These are phyloP conservation scores for Adansonia rubrostipa DNA, from an alignment of 441 rosid species.

Conservation along the genomic window DNA sequence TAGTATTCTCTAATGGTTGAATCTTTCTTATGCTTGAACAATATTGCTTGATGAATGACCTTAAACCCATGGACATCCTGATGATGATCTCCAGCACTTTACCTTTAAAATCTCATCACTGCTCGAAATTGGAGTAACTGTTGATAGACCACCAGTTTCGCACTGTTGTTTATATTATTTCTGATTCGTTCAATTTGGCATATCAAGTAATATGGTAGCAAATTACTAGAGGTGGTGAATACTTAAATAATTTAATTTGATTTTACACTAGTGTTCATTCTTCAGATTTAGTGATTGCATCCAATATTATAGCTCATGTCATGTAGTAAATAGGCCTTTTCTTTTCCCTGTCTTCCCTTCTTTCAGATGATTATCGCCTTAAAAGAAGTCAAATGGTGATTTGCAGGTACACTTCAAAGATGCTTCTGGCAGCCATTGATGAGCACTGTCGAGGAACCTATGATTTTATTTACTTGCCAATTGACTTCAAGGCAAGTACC, in stretches of 20 bases:
- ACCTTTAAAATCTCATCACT: neutral
- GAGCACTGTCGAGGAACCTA: conserved; percentile 77
- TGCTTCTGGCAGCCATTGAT: conserved; percentile 81
- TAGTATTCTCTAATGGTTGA: neutral
- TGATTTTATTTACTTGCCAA: conserved; percentile 77
- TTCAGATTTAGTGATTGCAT: conserved; percentile 14
- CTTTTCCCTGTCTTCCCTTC: neutral
- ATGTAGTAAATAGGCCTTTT: neutral
- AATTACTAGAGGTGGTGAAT: neutral
- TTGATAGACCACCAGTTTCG: neutral
- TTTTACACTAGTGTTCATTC: neutral
- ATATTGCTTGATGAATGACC: conserved; percentile 1
- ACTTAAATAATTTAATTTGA: neutral
- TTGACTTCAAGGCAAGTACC: conserved; percentile 72
- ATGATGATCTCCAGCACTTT: neutral
- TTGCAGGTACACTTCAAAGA: conserved; percentile 76
- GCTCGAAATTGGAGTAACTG: neutral
- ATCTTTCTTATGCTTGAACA: conserved; percentile 10
- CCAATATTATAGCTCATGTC: conserved; percentile 16
- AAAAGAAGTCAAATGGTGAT: conserved; percentile 16
- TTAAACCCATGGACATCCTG: neutral
- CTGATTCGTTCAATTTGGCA: neutral
- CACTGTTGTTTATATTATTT: neutral
- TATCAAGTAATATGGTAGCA: neutral
- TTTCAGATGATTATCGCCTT: conserved; percentile 9